Evolutionary conservation across 75 land plant genomes (phyloP).

Genomic region (Gnetum montanum): DNA sequence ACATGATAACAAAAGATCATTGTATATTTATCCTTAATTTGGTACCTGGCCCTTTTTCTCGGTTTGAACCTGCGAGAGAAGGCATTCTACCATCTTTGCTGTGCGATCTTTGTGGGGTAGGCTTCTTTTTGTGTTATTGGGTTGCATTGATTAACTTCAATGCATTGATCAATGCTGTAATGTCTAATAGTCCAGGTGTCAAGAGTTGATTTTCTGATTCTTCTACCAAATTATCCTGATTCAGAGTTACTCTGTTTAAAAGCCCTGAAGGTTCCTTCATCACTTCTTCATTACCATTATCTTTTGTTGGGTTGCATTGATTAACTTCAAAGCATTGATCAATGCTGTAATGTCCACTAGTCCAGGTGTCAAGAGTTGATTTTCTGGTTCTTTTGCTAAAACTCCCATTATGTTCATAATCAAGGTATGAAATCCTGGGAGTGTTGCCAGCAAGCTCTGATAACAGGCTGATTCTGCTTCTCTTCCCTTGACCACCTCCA

Average conservation of each 20-base stretch:
- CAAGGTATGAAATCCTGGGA: conserved; percentile 42
- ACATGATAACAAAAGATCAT: background rate
- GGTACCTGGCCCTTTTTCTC: background rate
- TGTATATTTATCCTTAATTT: background rate
- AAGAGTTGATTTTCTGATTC: background rate
- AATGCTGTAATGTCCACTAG: background rate
- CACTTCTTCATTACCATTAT: too few relatives aligned
- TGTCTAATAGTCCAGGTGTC: background rate
- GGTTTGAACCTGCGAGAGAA: too few relatives aligned
- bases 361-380: background rate
- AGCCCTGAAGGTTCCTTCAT: too few relatives aligned
- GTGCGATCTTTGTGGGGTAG: too few relatives aligned
- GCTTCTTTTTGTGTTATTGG: too few relatives aligned
- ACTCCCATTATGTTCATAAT: conserved; percentile 17
- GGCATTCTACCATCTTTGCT: too few relatives aligned
- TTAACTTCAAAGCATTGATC: too few relatives aligned
- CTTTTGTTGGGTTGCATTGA: too few relatives aligned
- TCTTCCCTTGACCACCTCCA: conserved; percentile 25
- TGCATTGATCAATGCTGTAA: background rate
- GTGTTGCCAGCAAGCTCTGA: conserved; percentile 45
- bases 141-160: too few relatives aligned
- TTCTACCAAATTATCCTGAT: too few relatives aligned
- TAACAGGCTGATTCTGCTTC: conserved; percentile 16
- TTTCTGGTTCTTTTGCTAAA: background rate
- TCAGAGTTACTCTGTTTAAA: too few relatives aligned